phyloP scores from a whole-genome alignment of 257 asterid species.

The Plantago major region DNA sequence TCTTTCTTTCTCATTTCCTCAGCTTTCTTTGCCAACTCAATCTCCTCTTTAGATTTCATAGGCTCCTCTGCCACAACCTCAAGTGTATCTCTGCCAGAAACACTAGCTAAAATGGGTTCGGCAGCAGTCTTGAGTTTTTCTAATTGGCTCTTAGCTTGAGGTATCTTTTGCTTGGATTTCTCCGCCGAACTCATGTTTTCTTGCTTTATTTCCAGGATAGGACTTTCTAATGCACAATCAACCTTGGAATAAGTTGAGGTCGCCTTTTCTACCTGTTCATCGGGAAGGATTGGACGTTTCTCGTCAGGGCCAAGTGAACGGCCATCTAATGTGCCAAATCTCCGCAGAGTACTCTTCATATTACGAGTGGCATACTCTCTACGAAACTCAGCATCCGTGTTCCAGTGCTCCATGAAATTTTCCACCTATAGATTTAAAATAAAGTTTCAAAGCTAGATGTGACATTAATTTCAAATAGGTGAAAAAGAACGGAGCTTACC shows the following conservation, averaged over 20 bases:
- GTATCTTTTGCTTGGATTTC: slow-evolving; percentile 20
- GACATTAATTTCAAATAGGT: slow-evolving; percentile 3
- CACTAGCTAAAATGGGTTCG: slow-evolving; percentile 21
- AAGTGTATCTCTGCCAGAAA: slow-evolving; percentile 21
- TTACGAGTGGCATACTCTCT: slow-evolving; percentile 58
- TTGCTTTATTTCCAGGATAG: slow-evolving; percentile 30
- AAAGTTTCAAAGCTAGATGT: background rate
- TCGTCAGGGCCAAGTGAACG: slow-evolving; percentile 86
- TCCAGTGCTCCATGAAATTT: slow-evolving; percentile 71
- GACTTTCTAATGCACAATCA: slow-evolving; percentile 26
- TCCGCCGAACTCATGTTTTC: slow-evolving; percentile 22
- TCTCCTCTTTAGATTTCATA: slow-evolving; percentile 54
- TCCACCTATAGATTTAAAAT: slow-evolving; percentile 48
- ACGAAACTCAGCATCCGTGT: slow-evolving; percentile 56
- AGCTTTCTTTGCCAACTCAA: slow-evolving; percentile 48
- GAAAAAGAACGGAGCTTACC: slow-evolving; percentile 30
- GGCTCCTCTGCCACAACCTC: too few species aligned
- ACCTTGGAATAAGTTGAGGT: slow-evolving; percentile 26
- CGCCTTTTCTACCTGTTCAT: slow-evolving; percentile 34
- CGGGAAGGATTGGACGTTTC: slow-evolving; percentile 51
- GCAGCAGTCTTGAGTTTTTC: slow-evolving; percentile 22
- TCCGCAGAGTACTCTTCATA: slow-evolving; percentile 56
- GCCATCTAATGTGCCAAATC: slow-evolving; percentile 88
- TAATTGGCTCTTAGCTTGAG: slow-evolving; percentile 28
- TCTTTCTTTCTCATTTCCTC: slow-evolving; percentile 50